Percentiles rank a stretch among this genome's conserved stretches.
These are phyloP conservation scores for Pythium sukuiense DNA, from an alignment of 352 stramenopile genomes.

Conservation along the genomic window DNA sequence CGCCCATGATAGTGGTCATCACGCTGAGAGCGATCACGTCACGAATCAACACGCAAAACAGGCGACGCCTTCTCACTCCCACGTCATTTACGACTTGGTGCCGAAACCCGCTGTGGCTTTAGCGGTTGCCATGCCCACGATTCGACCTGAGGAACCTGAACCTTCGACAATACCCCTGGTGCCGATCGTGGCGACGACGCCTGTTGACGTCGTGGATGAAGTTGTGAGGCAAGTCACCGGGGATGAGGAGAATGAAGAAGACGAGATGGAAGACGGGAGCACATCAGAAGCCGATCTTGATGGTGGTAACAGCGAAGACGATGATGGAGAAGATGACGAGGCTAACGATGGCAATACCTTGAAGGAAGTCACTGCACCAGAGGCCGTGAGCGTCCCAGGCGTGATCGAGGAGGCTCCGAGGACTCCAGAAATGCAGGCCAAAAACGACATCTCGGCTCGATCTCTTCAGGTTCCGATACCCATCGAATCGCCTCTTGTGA, in stretches of 20 bases:
- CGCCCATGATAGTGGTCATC: background rate
- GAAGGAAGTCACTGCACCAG: background rate
- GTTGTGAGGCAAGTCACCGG: background rate
- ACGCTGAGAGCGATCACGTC: background rate
- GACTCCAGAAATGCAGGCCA: too few species aligned
- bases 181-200: background rate
- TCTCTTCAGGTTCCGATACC: too few species aligned
- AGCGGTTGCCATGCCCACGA: background rate
- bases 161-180: too few species aligned
- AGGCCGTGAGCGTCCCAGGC: background rate
- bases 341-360: background rate
- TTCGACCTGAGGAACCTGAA: background rate
- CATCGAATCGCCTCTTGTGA: background rate
- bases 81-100: background rate
- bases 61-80: background rate
- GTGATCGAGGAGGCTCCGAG: background rate
- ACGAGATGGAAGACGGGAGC: background rate
- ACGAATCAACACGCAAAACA: background rate
- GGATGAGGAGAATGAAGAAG: background rate
- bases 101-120: background rate
- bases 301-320: constrained; percentile 2
- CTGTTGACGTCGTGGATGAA: background rate
- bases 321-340: background rate
- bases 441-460: too few species aligned
- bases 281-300: background rate